Evolutionary conservation across 2,329 filamentous ascomycete species (phyloP), one percentile per base, ranked within the genome.

Genomic region (Colletotrichum graminicola): DNA sequence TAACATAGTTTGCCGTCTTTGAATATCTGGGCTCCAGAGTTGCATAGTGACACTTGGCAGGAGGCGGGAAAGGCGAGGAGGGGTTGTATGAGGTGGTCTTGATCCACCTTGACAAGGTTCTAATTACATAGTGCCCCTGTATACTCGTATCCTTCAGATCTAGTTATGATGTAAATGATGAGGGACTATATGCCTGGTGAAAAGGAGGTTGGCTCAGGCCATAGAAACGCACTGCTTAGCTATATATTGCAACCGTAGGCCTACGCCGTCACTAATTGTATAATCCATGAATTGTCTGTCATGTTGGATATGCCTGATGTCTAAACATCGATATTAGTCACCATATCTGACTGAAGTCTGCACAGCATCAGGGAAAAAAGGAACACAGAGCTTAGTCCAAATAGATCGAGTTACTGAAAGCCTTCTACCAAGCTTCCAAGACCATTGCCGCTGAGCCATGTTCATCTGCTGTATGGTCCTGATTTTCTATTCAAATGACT

Each of bases 361-460:
- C 21, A n/a, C 21, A 45, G 3, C 2, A 2, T 14, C 3, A n/a
- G 2, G 21, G 1, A 0, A 10, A 11, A 45, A 3, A n/a, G 43
- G 8, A 4, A 10, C 18, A 1, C 43, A 3, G 18, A n/a, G 21
- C 18, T 45, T 7, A 11, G 16, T 10, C 21, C 43, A n/a, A 3
- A 8, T 7, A 10, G 11, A 2, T 0, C 21, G 7, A 45, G 43
- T 45, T 14, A 10, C 21, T 45, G n/a, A 8, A 21, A 51, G 12
- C 47, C 23, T 23, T 16, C 14, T 26, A 51, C 12, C 47, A 51
- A 51, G 12, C 23, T 26, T 16, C 16, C 5, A 6, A 26, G 16
- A 26, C 47, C 1, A 16, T 5, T 26, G 23, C 47, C 23, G 4
- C 12, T 16, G 23, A 7, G 23, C 6, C n/a, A 41, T 18, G 16